phyloP scores from a whole-genome alignment of 108 stramenopile species.

The Fragilaria crotonensis region DNA sequence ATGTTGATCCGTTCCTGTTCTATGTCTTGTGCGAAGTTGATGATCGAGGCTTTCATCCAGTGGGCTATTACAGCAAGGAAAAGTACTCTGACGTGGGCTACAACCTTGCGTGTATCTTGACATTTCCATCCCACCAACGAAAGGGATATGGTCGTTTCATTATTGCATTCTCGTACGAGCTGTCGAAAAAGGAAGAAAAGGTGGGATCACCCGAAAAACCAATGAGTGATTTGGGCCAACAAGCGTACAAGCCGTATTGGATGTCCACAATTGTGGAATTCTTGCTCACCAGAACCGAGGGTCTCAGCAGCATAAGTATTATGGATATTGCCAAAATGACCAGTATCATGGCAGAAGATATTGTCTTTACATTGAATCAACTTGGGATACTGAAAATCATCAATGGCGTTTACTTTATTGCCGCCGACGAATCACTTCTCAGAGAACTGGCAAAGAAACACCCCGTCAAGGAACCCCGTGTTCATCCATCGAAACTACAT shows the following conservation, averaged over 20 bases:
- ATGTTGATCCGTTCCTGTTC: constrained; percentile 97
- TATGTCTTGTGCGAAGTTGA: constrained; percentile 97
- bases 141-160: constrained; percentile 99
- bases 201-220: constrained; percentile 99
- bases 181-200: constrained; percentile 94
- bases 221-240: constrained; percentile 95
- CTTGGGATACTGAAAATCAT: constrained; percentile 89
- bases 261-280: constrained; percentile 83
- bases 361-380: constrained; percentile 88
- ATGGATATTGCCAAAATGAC: constrained; percentile 91
- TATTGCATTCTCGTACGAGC: constrained; percentile 96
- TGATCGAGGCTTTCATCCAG: constrained; percentile 84
- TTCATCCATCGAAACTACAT: constrained; percentile 87
- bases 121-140: constrained; percentile 97
- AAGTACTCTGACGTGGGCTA: constrained; percentile 98
- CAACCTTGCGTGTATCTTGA: constrained; percentile 99
- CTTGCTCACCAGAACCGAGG: constrained; percentile 53
- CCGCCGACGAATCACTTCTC: constrained; percentile 69
- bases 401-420: constrained; percentile 87
- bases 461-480: constrained; percentile 88
- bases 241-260: constrained; percentile 95
- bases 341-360: constrained; percentile 96
- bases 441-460: constrained; percentile 80
- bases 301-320: constrained; percentile 65
- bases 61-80: constrained; percentile 99